Percentiles rank a stretch among this genome's conserved stretches.
These are phyloP conservation scores for Pseudogymnoascus sp. DNA, from an alignment of 2,329 filamentous ascomycete genomes.

Conservation along the genomic window DNA sequence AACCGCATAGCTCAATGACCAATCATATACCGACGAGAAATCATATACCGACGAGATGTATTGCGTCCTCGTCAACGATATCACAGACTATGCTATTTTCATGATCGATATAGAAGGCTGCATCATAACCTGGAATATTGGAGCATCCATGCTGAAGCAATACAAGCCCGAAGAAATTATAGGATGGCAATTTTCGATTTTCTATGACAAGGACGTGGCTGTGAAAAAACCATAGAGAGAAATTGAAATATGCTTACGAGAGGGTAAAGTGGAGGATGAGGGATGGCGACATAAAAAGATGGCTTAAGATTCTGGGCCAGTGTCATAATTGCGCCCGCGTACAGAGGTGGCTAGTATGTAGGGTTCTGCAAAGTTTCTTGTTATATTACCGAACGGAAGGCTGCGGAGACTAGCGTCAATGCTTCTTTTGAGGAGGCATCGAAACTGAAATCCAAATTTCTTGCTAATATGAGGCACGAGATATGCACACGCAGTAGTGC, in stretches of 20 bases:
- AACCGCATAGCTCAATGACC: conserved; percentile 24
- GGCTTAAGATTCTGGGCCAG: conserved; percentile 54
- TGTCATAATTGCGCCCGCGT: conserved; percentile 50
- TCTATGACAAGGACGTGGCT: conserved; percentile 46
- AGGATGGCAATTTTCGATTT: conserved; percentile 50
- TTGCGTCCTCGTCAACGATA: conserved; percentile 52
- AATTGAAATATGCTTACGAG: conserved; percentile 44
- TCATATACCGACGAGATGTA: conserved; percentile 47
- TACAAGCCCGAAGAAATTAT: conserved; percentile 48
- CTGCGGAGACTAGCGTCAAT: conserved; percentile 47
- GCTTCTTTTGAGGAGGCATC: conserved; percentile 54
- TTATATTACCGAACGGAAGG: conserved; percentile 48
- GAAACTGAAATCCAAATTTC: conserved; percentile 54
- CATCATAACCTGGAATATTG: conserved; percentile 52
- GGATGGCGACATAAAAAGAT: conserved; percentile 52
- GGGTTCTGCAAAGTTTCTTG: conserved; percentile 54
- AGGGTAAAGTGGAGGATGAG: conserved; percentile 51
- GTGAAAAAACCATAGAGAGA: conserved; percentile 44
- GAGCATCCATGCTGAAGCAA: conserved; percentile 48
- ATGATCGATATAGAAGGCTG: conserved; percentile 50
- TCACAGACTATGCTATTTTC: conserved; percentile 58
- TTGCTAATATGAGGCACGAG: conserved; percentile 58
- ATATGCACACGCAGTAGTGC: conserved; percentile 34
- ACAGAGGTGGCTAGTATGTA: conserved; percentile 43
- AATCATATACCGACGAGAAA: conserved; percentile 43